A percentile compares a stretch with the other conserved stretches of the same genome.
These are phyloP conservation scores for Pittosporum tobira DNA, from an alignment of 129 eudicot genomes.

Conservation along the genomic window DNA sequence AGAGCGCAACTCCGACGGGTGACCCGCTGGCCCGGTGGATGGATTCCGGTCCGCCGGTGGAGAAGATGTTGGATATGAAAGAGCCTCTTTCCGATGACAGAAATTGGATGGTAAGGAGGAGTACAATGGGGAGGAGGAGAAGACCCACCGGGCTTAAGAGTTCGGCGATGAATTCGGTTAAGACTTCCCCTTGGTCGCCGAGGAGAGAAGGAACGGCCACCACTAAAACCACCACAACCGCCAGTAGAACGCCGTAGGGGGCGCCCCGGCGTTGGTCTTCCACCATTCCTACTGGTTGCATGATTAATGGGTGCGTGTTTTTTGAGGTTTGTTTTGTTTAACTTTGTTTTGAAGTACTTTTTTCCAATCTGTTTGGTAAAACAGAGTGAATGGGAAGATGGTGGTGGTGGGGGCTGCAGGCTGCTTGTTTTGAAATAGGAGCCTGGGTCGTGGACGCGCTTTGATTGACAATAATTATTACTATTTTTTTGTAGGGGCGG, in stretches of 20 bases:
- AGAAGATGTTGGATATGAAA: constrained; percentile 45
- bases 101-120: constrained; percentile 62
- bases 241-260: constrained; percentile 69
- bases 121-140: constrained; percentile 64
- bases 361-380: background rate
- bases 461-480: constrained; percentile 9
- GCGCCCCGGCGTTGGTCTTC: constrained; percentile 61
- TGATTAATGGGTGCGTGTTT: background rate
- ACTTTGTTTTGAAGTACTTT: background rate
- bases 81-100: constrained; percentile 74
- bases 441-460: constrained; percentile 15
- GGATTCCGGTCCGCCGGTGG: constrained; percentile 66
- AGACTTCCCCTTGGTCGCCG: constrained; percentile 71
- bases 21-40: constrained; percentile 92
- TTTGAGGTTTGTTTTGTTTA: background rate
- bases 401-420: background rate
- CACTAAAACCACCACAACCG: constrained; percentile 50
- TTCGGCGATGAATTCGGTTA: constrained; percentile 70
- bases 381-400: background rate
- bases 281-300: constrained; percentile 1
- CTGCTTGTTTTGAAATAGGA: constrained; percentile 1
- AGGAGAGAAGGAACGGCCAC: constrained; percentile 47
- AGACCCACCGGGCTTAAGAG: constrained; percentile 68
- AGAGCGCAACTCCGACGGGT: constrained; percentile 82
- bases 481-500: no score